A percentile compares a stretch with the other conserved stretches of the same genome.
Evolutionary conservation across 768 basidiomycete genomes (phyloP).

Genomic region (Xerocomus brunneocitrinus): DNA sequence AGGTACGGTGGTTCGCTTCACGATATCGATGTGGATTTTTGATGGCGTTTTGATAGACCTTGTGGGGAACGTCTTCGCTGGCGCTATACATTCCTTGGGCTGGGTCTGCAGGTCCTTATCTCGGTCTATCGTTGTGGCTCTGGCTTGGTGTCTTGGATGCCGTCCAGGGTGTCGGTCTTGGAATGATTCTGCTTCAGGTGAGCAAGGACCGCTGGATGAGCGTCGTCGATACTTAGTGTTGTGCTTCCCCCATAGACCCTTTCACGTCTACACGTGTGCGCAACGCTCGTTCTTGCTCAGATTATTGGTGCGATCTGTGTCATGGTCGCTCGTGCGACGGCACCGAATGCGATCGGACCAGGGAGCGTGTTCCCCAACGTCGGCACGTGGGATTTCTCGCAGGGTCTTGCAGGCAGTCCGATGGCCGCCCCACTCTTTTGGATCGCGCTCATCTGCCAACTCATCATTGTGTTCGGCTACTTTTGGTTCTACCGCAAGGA

Average conservation of each 20-base stretch:
- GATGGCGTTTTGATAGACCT: slow-evolving; percentile 46
- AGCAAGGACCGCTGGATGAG: not conserved
- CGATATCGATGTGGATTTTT: not conserved
- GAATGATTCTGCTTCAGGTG: slow-evolving; percentile 80
- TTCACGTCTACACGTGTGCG: slow-evolving; percentile 90
- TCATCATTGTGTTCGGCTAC: slow-evolving; percentile 86
- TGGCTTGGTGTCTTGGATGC: slow-evolving; percentile 96
- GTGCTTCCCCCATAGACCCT: slow-evolving; percentile 48
- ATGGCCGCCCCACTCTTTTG: slow-evolving; percentile 85
- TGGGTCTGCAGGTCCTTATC: slow-evolving; percentile 77
- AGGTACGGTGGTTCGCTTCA: slow-evolving; percentile 41
- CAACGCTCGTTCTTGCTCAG: slow-evolving; percentile 87
- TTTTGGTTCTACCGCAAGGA: slow-evolving; percentile 98
- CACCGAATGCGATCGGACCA: slow-evolving; percentile 86
- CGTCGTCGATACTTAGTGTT: not conserved
- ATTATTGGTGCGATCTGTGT: slow-evolving; percentile 87
- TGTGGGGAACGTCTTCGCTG: slow-evolving; percentile 94
- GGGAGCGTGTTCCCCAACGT: slow-evolving; percentile 89
- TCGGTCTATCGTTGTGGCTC: slow-evolving; percentile 86
- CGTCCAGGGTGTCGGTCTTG: slow-evolving; percentile 89
- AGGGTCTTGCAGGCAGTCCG: slow-evolving; percentile 70
- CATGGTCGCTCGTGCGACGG: slow-evolving; percentile 88
- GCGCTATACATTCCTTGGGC: slow-evolving; percentile 95
- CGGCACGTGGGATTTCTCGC: slow-evolving; percentile 82
- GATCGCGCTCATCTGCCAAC: slow-evolving; percentile 74